Percentiles rank a stretch among this genome's conserved stretches.
phyloP scores from a whole-genome alignment of 495 filamentous ascomycete species.

The Entonaema liquescens region DNA sequence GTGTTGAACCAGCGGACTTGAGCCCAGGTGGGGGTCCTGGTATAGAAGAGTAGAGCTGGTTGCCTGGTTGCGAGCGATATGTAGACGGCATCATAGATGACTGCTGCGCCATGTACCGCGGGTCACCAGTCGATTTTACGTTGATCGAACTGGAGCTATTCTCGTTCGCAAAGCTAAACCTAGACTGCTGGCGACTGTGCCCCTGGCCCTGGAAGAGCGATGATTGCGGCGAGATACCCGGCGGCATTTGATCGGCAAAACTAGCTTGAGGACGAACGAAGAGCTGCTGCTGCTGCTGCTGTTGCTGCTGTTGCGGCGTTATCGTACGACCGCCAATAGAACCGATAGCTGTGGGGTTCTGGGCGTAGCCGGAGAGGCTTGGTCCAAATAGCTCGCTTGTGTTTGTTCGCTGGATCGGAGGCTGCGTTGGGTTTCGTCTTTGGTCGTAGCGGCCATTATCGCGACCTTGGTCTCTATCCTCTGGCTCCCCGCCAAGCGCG shows the following conservation, averaged over 20 bases:
- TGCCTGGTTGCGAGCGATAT: conserved; percentile 66
- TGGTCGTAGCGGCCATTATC: conserved; percentile 62
- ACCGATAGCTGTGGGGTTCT: conserved; percentile 57
- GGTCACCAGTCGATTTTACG: conserved; percentile 85
- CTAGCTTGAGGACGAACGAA: conserved; percentile 66
- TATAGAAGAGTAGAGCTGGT: conserved; percentile 74
- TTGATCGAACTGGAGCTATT: conserved; percentile 66
- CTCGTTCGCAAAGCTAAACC: conserved; percentile 85
- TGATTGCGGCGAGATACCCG: conserved; percentile 57
- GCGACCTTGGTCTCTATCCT: conserved; percentile 69
- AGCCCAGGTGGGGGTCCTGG: conserved; percentile 94
- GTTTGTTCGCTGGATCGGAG: conserved; percentile 74
- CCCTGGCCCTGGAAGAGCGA: conserved; percentile 77
- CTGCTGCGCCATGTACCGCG: conserved; percentile 89
- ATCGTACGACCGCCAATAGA: conserved; percentile 72
- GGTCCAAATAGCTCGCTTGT: conserved; percentile 63
- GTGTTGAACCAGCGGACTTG: conserved; percentile 92
- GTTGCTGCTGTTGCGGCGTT: conserved; percentile 81
- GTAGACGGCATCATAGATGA: conserved; percentile 84
- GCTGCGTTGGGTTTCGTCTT: conserved; percentile 67
- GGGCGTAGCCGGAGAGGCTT: conserved; percentile 62
- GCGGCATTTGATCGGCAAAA: conserved; percentile 66
- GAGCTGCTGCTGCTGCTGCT: conserved; percentile 86
- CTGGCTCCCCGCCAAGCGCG: conserved; percentile 89
- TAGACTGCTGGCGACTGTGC: conserved; percentile 84